Percentiles rank a stretch among this genome's conserved stretches.
These are phyloP conservation scores for Hylodesmum podocarpum DNA, from an alignment of 306 rosid species.

Conservation along the genomic window DNA sequence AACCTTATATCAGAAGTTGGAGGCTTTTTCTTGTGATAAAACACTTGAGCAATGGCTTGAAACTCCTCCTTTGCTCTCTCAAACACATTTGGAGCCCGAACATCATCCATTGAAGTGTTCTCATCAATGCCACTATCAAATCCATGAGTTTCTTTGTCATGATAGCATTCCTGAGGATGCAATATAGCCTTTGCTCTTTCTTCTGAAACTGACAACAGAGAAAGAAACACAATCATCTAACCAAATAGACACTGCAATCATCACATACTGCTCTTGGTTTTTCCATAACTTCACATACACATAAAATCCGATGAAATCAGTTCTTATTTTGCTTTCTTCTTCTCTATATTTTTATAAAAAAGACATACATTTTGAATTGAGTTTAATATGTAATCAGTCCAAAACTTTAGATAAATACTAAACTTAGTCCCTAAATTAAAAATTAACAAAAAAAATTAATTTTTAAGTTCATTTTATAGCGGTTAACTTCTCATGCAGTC, in stretches of 20 bases:
- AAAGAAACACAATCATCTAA: neutral
- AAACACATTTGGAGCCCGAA: constrained; percentile 68
- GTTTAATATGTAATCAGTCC: too few species aligned
- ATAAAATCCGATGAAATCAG: neutral
- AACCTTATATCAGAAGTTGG: constrained; percentile 39
- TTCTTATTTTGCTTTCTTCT: neutral
- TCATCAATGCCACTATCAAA: constrained; percentile 33
- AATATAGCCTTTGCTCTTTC: constrained; percentile 54
- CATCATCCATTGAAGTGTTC: constrained; percentile 46
- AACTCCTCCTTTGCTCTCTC: constrained; percentile 71
- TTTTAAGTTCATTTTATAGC: too few species aligned
- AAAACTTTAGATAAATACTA: too few species aligned
- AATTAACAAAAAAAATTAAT: too few species aligned
- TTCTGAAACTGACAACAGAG: constrained; percentile 30
- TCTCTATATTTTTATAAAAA: neutral
- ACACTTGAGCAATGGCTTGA: constrained; percentile 53
- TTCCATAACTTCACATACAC: neutral
- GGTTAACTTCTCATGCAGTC: too few species aligned
- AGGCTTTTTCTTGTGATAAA: constrained; percentile 50
- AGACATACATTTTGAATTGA: neutral
- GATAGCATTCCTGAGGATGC: constrained; percentile 40
- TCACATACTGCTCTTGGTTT: neutral
- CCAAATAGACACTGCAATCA: neutral
- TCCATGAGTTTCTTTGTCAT: constrained; percentile 50
- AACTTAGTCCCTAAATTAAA: too few species aligned